phyloP scores from a whole-genome alignment of 345 rosid genomes.

The Melaleuca alternifolia region DNA sequence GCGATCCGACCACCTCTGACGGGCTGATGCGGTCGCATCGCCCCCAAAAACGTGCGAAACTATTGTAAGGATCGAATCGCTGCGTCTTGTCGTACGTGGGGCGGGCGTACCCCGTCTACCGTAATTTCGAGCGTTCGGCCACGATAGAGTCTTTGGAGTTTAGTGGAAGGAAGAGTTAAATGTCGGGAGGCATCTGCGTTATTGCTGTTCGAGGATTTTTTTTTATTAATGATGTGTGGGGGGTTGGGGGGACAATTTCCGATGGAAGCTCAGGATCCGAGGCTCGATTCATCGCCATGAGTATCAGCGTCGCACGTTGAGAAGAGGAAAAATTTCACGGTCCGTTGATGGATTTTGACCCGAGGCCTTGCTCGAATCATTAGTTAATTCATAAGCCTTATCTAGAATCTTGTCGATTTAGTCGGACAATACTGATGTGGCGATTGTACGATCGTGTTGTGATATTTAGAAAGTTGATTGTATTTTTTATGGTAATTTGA shows the following conservation, averaged over 20 bases:
- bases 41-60: not conserved
- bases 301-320: not conserved
- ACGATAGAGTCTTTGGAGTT: not conserved
- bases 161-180: not conserved
- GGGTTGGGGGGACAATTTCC: not conserved
- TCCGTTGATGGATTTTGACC: not conserved
- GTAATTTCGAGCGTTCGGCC: not conserved
- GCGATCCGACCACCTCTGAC: not conserved
- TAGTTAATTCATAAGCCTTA: not conserved
- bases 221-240: not conserved
- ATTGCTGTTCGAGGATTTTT: not conserved
- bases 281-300: not conserved
- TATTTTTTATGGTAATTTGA: no score
- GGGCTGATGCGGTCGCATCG: not conserved
- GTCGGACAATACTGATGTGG: not conserved
- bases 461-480: no score
- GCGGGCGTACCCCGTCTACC: not conserved
- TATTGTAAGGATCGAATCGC: not conserved
- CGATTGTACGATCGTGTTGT: not conserved
- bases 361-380: not conserved
- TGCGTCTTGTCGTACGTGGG: not conserved
- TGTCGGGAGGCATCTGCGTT: not conserved
- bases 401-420: not conserved
- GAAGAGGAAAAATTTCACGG: not conserved
- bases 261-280: not conserved